phyloP scores from a whole-genome alignment of 2,329 filamentous ascomycete genomes.

The Ceratocystis smalleyi region DNA sequence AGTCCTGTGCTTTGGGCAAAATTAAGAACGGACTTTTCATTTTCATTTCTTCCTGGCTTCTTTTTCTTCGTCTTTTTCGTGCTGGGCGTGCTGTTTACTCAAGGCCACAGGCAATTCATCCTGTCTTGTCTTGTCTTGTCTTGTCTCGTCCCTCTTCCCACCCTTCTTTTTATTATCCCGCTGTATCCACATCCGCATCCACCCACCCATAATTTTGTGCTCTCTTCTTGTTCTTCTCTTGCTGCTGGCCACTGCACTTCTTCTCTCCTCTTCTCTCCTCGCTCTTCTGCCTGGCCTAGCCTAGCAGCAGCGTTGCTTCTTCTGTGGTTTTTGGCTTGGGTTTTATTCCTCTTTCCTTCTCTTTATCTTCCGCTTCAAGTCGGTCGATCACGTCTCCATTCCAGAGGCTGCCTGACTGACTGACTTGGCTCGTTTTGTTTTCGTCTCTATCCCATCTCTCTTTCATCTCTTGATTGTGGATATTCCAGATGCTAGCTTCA shows the following conservation, averaged over 20 bases:
- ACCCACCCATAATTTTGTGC: conserved; percentile 1
- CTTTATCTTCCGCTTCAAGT: conserved; percentile 4
- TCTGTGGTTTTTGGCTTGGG: background rate
- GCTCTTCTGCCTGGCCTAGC: background rate
- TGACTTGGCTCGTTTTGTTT: background rate
- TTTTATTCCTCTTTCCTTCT: background rate
- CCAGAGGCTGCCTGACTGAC: background rate
- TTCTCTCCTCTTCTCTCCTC: background rate
- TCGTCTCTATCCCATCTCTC: background rate
- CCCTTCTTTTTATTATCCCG: conserved; percentile 1
- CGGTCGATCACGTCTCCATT: background rate
- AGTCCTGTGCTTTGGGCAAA: background rate
- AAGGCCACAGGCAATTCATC: background rate
- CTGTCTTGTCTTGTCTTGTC: background rate
- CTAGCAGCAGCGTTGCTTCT: background rate
- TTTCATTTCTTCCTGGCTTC: background rate
- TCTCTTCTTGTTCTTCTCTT: conserved; percentile 1
- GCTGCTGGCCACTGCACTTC: no score
- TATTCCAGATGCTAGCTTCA: conserved; percentile 13
- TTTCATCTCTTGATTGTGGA: background rate
- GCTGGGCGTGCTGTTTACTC: background rate
- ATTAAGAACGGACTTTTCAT: background rate
- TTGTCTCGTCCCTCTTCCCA: background rate
- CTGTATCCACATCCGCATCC: background rate
- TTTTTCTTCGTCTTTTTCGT: background rate